phyloP scores from a whole-genome alignment of 495 filamentous ascomycete genomes.

The Monascus purpureus region DNA sequence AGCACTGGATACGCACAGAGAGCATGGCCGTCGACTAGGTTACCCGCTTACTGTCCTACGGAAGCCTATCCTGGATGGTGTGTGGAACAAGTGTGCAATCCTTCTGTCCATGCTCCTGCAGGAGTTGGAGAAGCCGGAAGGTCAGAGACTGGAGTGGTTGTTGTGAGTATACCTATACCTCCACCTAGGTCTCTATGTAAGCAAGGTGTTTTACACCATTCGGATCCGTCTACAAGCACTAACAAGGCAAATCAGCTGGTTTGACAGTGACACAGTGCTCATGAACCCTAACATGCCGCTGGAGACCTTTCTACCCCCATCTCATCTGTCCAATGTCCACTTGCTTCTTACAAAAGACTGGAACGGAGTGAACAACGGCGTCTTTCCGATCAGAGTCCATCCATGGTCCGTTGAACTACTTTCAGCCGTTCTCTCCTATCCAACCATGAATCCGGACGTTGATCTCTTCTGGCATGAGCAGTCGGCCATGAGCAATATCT shows the following conservation, averaged over 20 bases:
- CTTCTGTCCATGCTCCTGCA: slow-evolving; percentile 31
- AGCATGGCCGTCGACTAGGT: slow-evolving; percentile 5
- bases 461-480: slow-evolving; percentile 23
- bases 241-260: slow-evolving; percentile 22
- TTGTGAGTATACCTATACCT: slow-evolving; percentile 16
- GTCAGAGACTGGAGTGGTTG: slow-evolving; percentile 34
- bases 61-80: slow-evolving; percentile 6
- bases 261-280: slow-evolving; percentile 37
- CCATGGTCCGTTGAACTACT: slow-evolving; percentile 36
- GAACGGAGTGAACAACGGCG: slow-evolving; percentile 43
- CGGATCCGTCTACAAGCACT: background rate
- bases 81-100: slow-evolving; percentile 36
- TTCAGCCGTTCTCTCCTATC: slow-evolving; percentile 28
- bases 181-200: too few species aligned
- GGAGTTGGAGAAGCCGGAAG: slow-evolving; percentile 35
- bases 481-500: slow-evolving; percentile 15
- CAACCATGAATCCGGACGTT: slow-evolving; percentile 24
- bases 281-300: slow-evolving; percentile 39
- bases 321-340: slow-evolving; percentile 27
- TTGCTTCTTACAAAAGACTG: slow-evolving; percentile 35
- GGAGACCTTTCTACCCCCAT: slow-evolving; percentile 36
- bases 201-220: too few species aligned
- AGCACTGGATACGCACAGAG: slow-evolving; percentile 8
- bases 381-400: slow-evolving; percentile 36
- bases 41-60: slow-evolving; percentile 9